These are phyloP conservation scores for Achlya hypogyna DNA, from an alignment of 352 stramenopile genomes.

Conservation along the genomic window DNA sequence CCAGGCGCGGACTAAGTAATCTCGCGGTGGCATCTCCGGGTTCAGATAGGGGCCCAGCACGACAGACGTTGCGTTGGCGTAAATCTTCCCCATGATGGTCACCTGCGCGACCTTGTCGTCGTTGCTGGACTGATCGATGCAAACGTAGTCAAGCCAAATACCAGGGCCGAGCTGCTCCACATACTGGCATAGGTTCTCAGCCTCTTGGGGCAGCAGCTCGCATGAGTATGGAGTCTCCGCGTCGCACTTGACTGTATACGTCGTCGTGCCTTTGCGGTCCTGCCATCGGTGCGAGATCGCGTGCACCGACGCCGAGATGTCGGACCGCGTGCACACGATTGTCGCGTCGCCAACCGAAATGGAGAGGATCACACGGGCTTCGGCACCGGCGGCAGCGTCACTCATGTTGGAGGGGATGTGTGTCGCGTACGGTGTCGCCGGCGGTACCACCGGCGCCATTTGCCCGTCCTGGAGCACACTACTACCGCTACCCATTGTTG, in stretches of 20 bases:
- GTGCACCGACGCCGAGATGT: not conserved
- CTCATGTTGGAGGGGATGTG: not conserved
- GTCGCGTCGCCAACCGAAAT: not conserved
- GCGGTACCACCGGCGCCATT: not conserved
- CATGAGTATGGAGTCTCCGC: not conserved
- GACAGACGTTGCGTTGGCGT: not conserved
- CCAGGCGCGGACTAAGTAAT: not conserved
- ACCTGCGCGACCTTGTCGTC: not conserved
- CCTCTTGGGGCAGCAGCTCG: not conserved
- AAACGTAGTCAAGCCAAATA: conserved; percentile 1
- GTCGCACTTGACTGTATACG: not conserved
- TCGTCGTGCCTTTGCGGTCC: not conserved
- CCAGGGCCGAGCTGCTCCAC: not conserved
- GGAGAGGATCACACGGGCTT: not conserved
- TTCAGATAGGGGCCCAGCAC: not conserved
- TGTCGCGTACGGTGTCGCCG: not conserved
- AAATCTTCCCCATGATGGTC: not conserved
- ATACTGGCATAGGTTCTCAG: not conserved
- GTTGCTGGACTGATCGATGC: not conserved
- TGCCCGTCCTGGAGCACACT: not conserved
- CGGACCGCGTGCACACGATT: not conserved
- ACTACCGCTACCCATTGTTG: not conserved
- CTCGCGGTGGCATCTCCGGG: not conserved
- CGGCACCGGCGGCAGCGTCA: not conserved
- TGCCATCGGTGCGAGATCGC: conserved; percentile 1